Evolutionary conservation across 2,329 filamentous ascomycete genomes (phyloP), one percentile per base, ranked within the genome.

Genomic region (Pyrenophora teres): DNA sequence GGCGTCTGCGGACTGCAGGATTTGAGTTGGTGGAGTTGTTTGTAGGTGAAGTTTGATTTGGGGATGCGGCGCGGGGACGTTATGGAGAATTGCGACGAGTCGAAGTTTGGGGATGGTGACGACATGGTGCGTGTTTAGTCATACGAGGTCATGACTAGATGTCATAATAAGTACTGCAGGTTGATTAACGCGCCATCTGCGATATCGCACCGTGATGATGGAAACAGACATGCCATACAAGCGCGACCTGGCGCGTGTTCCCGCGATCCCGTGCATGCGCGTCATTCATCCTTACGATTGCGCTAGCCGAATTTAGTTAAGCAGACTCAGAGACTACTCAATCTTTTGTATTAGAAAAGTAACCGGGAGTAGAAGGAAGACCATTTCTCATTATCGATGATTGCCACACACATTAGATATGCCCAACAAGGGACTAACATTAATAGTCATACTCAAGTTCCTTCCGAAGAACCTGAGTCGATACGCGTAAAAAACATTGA

Each of bases 31-130:
- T 84, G 81, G 13, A 97, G 81, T 46, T 97, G 87, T 54, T 89
- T 89, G 71, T 89, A 91, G 2, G 91, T 97, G 76, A 94, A 97
- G 51, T 81, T 83, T 13, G 92, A 97, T 59, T 78, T 78, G 19
- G 70, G 69, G 25, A 68, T 69, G 50, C 69, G 70, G 31, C 66
- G 63, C 12, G 65, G 63, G 36, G 68, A 70, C 21, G 64, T 67
- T 36, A 71, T 65, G 40, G 75, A 76, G 37, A 76, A 64, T 12
- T 78, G 76, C 30, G 79, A 81, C 3, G 79, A 81, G 19, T 72
- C 62, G 48, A 77, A 65, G 49, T 78, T 80, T 7, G 74, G 74
- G 45, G 76, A 75, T 12, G 79, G 77, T 9, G 80, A 81, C 41
- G 80, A 81, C 75, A 77, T 77, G 10, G 21, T 59, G 43, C 23